Evolutionary conservation across 2,329 filamentous ascomycete species (phyloP), one percentile per base, ranked within the genome.

Genomic region (Xylariaceae sp.): DNA sequence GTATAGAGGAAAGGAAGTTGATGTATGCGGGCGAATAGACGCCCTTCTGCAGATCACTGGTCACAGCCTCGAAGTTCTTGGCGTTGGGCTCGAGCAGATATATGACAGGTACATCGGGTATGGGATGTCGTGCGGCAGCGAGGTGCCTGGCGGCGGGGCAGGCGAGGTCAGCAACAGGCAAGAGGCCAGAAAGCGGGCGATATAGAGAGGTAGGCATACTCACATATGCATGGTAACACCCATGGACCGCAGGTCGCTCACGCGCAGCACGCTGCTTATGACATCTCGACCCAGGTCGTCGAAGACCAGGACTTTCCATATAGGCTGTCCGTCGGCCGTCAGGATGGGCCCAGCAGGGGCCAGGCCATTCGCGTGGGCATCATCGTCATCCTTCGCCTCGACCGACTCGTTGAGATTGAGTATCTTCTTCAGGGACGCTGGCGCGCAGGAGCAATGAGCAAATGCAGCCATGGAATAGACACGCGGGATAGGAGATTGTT

Each of bases 251-350:
- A 98, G 67, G 62, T 98, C 92, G 54, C 88, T 94, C 43, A 98
- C 92, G 38, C 89, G 76, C 44, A 98, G 69, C 3, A 98, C 89
- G 53, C 89, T 95, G 65, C 88, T 95, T 53, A 98, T 95, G 38
- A 98, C 85, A 73, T 96, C 89, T 57, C 89, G 75, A 30, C 90
- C 92, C 4, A 80, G 60, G 48, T 90, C 83, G 60, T 98, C 93
- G 56, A 98, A 96, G 8, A 98, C 87, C 33, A 98, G 68, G 5
- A 96, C 85, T 60, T 96, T 96, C 90, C 90, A 96, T 64, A 95
- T 89, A 1, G 90, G 89, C 52, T 94, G 86, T 43, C 89, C 88
- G 49, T 93, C 82, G 29, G 85, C 73, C 47, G 88, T 88, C 41
- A 94, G 67, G 33, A 95, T 83, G 12, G 86, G 82, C n/a, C 80